Evolutionary conservation across 257 asterid genomes (phyloP).

Genomic region (Solanum chiquidenum): DNA sequence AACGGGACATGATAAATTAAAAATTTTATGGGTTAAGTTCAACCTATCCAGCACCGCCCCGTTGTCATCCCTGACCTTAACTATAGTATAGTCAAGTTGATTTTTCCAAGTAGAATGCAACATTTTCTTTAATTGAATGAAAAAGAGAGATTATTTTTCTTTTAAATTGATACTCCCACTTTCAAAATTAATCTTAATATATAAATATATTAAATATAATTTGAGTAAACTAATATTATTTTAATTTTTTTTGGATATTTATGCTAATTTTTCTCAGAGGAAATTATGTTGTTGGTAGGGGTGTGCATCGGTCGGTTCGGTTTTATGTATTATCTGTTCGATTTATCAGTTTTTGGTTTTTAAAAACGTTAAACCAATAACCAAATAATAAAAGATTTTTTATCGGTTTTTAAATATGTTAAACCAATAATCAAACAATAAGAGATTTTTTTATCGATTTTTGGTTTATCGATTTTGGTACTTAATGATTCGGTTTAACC

Average conservation of each 20-base stretch:
- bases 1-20: rapidly evolving
- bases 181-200: not conserved
- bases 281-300: not conserved
- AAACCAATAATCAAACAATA: too few relatives aligned
- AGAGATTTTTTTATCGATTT: too few relatives aligned
- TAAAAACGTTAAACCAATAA: too few relatives aligned
- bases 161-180: not conserved
- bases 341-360: too few relatives aligned
- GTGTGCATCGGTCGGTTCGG: too few relatives aligned
- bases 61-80: not conserved
- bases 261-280: not conserved
- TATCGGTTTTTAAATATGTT: too few relatives aligned
- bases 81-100: not conserved
- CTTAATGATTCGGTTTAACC: too few relatives aligned
- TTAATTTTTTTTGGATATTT: not conserved
- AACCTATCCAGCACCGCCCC: too few relatives aligned
- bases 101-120: not conserved
- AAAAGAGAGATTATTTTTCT: not conserved
- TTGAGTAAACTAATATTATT: not conserved
- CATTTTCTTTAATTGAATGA: not conserved
- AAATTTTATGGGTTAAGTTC: too few relatives aligned
- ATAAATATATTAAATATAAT: not conserved
- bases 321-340: too few relatives aligned
- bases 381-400: too few relatives aligned
- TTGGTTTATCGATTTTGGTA: too few relatives aligned